Conservation (phyloP, 2,329 filamentous ascomycete species). For the Aplosporella prunicola region DNA sequence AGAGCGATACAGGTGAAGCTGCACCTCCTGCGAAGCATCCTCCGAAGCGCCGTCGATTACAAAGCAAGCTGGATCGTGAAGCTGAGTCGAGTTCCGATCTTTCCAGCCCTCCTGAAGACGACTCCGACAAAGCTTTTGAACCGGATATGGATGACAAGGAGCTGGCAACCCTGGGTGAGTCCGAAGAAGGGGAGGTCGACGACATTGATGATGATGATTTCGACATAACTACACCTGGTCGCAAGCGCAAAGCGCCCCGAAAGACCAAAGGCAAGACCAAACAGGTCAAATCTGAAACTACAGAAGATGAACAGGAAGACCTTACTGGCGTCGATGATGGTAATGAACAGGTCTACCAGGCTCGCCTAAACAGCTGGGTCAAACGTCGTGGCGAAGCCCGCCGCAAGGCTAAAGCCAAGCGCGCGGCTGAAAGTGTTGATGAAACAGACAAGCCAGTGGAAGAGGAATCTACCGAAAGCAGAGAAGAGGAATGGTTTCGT, state of each 20-base stretch:
- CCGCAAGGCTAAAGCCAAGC: constrained; percentile 32
- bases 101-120: constrained; percentile 17
- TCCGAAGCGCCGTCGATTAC: constrained; percentile 22
- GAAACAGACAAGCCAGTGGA: neutral
- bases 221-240: constrained; percentile 27
- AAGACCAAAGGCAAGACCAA: constrained; percentile 16
- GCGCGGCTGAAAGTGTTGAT: constrained; percentile 11
- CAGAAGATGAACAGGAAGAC: constrained; percentile 36
- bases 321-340: constrained; percentile 72
- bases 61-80: neutral
- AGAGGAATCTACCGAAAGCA: too few species aligned
- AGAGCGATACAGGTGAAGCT: neutral
- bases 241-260: constrained; percentile 30
- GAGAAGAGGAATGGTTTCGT: constrained; percentile 66
- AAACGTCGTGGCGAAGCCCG: constrained; percentile 52
- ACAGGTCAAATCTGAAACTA: constrained; percentile 14
- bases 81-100: constrained; percentile 14
- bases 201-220: constrained; percentile 31
- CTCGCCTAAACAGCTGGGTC: constrained; percentile 67
- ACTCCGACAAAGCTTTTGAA: constrained; percentile 33
- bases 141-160: constrained; percentile 32
- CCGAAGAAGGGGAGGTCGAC: constrained; percentile 25
- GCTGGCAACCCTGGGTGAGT: constrained; percentile 30
- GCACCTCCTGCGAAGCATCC: constrained; percentile 20
- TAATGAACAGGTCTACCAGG: constrained; percentile 70